A percentile compares a stretch with the other conserved stretches of the same genome.
Conservation (phyloP, 192 early-diverging fungal species). For the Chytriomyces confervae region DNA sequence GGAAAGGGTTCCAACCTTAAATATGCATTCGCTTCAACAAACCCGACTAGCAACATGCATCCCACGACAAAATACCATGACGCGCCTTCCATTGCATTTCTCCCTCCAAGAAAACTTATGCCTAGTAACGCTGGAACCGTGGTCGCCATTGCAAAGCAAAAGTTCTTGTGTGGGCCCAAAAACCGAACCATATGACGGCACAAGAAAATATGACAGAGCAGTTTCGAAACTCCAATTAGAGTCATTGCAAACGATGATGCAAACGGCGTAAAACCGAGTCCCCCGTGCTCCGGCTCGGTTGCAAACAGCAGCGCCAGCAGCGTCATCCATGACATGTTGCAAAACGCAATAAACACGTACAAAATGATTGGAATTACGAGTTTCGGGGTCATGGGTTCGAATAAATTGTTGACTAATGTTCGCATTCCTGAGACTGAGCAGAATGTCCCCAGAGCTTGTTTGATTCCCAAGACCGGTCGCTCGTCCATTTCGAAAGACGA, state of each 20-base stretch:
- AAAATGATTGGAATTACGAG: constrained; percentile 37
- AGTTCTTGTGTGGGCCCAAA: constrained; percentile 24
- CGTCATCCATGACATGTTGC: constrained; percentile 50
- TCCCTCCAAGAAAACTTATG: constrained; percentile 25
- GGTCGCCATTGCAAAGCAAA: constrained; percentile 31
- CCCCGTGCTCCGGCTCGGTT: constrained; percentile 17
- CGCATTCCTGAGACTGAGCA: background rate
- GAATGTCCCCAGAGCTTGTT: background rate
- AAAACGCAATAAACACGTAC: constrained; percentile 48
- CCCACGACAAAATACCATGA: constrained; percentile 9
- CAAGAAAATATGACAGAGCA: constrained; percentile 41
- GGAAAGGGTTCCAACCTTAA: constrained; percentile 11
- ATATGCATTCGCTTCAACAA: constrained; percentile 44
- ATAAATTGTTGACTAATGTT: background rate
- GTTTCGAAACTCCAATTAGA: constrained; percentile 42
- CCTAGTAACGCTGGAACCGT: constrained; percentile 27
- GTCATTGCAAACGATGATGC: constrained; percentile 36
- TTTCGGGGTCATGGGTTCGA: constrained; percentile 7
- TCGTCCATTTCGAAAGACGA: background rate
- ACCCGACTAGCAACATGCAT: constrained; percentile 40
- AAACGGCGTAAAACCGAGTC: constrained; percentile 33
- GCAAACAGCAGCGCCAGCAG: constrained; percentile 52
- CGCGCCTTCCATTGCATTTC: background rate
- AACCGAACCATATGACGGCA: constrained; percentile 30
- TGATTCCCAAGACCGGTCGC: background rate